These are phyloP conservation scores for Solanum rostratum DNA, from an alignment of 257 asterid species.

Conservation along the genomic window DNA sequence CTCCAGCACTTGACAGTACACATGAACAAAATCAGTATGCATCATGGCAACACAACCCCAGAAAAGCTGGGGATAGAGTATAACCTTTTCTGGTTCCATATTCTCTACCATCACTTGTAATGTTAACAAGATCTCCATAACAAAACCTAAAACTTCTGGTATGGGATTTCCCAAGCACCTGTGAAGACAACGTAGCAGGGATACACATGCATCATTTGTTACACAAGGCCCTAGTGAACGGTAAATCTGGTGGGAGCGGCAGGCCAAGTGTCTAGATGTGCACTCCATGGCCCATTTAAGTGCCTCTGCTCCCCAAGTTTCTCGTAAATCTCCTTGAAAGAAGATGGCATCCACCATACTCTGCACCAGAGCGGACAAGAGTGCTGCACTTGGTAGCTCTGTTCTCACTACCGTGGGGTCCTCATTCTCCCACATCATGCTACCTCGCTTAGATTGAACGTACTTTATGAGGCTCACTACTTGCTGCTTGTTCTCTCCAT, in stretches of 20 bases:
- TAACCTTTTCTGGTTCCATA: constrained; percentile 98
- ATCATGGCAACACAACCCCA: constrained; percentile 99
- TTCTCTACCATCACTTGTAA: constrained; percentile 98
- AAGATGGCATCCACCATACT: constrained; percentile 99
- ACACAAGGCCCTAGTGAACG: constrained; percentile 88
- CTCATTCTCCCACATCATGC: constrained; percentile 99
- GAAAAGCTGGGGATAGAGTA: constrained; percentile 95
- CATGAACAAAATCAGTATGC: constrained; percentile 97
- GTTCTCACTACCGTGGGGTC: constrained; percentile 81
- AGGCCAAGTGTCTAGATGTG: constrained; percentile 96
- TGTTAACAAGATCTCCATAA: constrained; percentile 89
- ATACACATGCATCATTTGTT: constrained; percentile 93
- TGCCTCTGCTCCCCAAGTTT: constrained; percentile 98
- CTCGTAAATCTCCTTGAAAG: constrained; percentile 97
- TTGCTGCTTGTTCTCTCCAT: constrained; percentile 98
- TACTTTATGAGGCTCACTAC: constrained; percentile 93
- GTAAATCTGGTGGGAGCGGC: constrained; percentile 99
- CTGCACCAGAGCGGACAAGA: constrained; percentile 92
- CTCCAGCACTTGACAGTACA: constrained; percentile 96
- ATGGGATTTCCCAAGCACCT: constrained; percentile 87
- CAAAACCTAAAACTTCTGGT: constrained; percentile 87
- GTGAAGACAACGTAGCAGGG: constrained; percentile 93
- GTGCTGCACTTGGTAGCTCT: constrained; percentile 95
- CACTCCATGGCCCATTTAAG: constrained; percentile 99
- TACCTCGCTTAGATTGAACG: constrained; percentile 93